Evolutionary conservation across 1,284 basidiomycete genomes (phyloP), one percentile per base, ranked within the genome.

Genomic region (Cryptococcus sp.): DNA sequence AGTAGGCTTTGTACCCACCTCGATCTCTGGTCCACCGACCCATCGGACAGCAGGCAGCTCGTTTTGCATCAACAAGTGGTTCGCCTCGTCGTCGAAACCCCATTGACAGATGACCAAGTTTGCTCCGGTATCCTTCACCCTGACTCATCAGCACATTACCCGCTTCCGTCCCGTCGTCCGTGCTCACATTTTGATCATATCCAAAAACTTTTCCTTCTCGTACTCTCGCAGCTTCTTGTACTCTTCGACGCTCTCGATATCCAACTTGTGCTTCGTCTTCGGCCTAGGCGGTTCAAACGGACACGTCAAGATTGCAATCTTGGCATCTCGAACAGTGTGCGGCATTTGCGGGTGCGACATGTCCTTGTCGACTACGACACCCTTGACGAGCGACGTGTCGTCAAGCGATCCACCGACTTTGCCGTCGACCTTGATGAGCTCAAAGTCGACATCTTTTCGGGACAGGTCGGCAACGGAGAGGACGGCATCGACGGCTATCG

Each of bases 321-420:
- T 85, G 52, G 95, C 94, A 70, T 98, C 87, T 59, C 79, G 80
- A 58, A 98, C 84, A 39, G 77, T 79, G 51, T 82, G 82, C 10
- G 94, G 94, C 94, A 98, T 98, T 75, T 97, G 92, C 9, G 94
- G 88, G 69, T 98, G 94, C 21, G 92, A 97, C 85, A 98, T 93
- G 77, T 98, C 93, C 76, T 98, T 97, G 83, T 98, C 93, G 71
- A 98, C 82, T 58, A 98, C 86, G 36, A 98, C 94, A 63, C 94
- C 93, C 63, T 87, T 86, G 54, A 70, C 65, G 40, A 71, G 81
- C 26, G 81, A 80, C 7, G 90, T 97, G 75, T 99, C 95, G 28
- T 90, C 90, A 40, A 99, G 82, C 9, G 89, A 89, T 38, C 95
- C 94, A 47, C 94, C 95, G 57, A 97, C 92, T 77, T 98, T 98